Conservation (phyloP, 2,329 filamentous ascomycete species). For the Beauveria rudraprayagi region DNA sequence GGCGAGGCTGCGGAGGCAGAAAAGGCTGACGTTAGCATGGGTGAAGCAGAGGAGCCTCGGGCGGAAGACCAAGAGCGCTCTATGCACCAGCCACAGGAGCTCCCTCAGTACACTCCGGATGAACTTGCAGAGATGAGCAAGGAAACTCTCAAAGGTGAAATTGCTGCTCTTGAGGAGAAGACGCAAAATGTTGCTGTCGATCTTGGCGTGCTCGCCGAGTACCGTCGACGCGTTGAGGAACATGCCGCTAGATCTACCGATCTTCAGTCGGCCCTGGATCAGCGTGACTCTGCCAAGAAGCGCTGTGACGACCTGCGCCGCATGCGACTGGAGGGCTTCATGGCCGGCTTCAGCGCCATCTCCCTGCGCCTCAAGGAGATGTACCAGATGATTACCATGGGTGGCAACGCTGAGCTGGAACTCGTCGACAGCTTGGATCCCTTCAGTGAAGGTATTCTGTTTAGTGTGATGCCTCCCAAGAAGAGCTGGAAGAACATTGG, state of each 20-base stretch:
- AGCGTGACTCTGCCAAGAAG: conserved; percentile 82
- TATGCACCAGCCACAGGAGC: conserved; percentile 39
- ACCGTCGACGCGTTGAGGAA: conserved; percentile 77
- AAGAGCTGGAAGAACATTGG: conserved; percentile 99
- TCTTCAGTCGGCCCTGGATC: conserved; percentile 65
- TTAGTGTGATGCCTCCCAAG: conserved; percentile 98
- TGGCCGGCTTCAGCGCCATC: conserved; percentile 93
- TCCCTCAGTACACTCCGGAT: conserved; percentile 71
- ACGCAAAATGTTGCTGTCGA: conserved; percentile 84
- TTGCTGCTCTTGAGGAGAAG: conserved; percentile 55
- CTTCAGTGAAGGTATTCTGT: conserved; percentile 93
- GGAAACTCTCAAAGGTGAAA: conserved; percentile 52
- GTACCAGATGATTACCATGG: conserved; percentile 99
- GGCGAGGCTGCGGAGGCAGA: conserved; percentile 23
- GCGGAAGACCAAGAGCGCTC: conserved; percentile 17
- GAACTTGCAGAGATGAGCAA: conserved; percentile 61
- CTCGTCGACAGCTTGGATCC: conserved; percentile 93
- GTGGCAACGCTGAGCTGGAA: conserved; percentile 94
- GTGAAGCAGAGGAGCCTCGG: not conserved
- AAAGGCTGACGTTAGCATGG: conserved; percentile 12
- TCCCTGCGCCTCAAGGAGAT: conserved; percentile 95
- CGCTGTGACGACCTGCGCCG: conserved; percentile 87
- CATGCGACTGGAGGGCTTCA: conserved; percentile 88
- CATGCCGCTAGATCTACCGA: conserved; percentile 76
- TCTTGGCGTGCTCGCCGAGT: conserved; percentile 79